Evolutionary conservation across 768 basidiomycete species (phyloP), one percentile per base, ranked within the genome.

Genomic region (Calvatia gigantea): DNA sequence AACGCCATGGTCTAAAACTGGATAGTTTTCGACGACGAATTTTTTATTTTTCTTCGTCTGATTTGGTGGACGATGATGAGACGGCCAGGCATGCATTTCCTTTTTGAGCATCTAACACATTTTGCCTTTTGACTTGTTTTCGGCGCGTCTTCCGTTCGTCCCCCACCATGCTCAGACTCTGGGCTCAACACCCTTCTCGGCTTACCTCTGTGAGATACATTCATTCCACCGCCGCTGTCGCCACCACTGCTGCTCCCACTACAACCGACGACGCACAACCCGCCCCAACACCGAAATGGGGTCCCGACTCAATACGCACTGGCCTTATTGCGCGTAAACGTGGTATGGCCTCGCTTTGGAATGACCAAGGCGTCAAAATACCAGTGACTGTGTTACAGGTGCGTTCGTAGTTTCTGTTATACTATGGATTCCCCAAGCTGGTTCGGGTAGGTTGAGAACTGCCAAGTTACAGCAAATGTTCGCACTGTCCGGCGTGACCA

Each of bases 361-460:
- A 94, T 66, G 82, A 89, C 67, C 87, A 92, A 56, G 97, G 97
- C 23, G 84, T 83, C 32, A 79, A 90, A 46, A 77, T 89, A 61
- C 96, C 97, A 1, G 93, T 97, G 27, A 99, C 97, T 0, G 85
- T 99, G 45, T 82, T 99, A 37, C 94, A 98, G 81, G 96, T 94
- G 61, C 60, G 80, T 64, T 51, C 42, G 38, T 50, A 50, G 45
- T 37, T 32, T 28, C 23, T 47, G 48, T 49, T 43, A 42, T 15
- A 25, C 15, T 56, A 37, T 47, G 53, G 44, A 27, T 61, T 56
- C 21, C 51, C 43, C 33, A 29, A 29, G 23, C 35, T 14, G 50
- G 25, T 44, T 37, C 7, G 33, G 31, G 14, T 62, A 93, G 90
- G 73, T 94, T 45, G 91, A 93, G 70, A 86, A 91, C 63, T 93